Evolutionary conservation across 305 asterid genomes (phyloP), one percentile per base, ranked within the genome.

Genomic region (Ajuga reptans): DNA sequence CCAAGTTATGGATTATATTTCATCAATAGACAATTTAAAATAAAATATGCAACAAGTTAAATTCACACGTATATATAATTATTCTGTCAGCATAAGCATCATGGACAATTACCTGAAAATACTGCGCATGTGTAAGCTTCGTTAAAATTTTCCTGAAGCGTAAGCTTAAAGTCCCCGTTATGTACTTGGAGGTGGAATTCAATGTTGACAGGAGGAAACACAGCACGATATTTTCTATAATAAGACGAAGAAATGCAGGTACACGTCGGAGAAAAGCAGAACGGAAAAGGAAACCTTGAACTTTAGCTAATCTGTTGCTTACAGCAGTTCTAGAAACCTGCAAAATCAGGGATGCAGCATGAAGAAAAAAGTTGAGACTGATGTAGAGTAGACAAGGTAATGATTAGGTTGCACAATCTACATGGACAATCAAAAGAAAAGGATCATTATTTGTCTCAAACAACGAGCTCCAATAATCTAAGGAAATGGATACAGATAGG

Each of bases 261-360:
- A 91, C 95, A 27, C 97, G 99, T 50, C 97, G 95, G 66, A 93
- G 97, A 81, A 93, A 93, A 55, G 96, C 99, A 65, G 96, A 73
- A 72, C 99, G 97, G 79, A 93, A 93, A 75, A 93, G 90, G 82
- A 91, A 89, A 37, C 99, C 99, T 82, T 93, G 99, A 56, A 93
- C 99, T 84, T 90, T 91, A 64, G 99, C 99, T 68, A 93, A 80
- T 87, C 99, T 85, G 81, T 91, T 93, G 89, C 97, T 93, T 55
- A 89, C 90, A 75, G 90, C 87, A 75, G 97, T 84, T 75, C 97
- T 90, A 75, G 83, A 82, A 42, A 91, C 96, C 99, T 93, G 88
- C 77, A 80, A 76, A 62, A 63, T 47, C 67, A 73, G 50, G 55
- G 49, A 69, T 51, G 62, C 66, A 54, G 69, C 46, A 73, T 61